Conservation (phyloP, 2,329 filamentous ascomycete genomes). For the Botrytis fabae region DNA sequence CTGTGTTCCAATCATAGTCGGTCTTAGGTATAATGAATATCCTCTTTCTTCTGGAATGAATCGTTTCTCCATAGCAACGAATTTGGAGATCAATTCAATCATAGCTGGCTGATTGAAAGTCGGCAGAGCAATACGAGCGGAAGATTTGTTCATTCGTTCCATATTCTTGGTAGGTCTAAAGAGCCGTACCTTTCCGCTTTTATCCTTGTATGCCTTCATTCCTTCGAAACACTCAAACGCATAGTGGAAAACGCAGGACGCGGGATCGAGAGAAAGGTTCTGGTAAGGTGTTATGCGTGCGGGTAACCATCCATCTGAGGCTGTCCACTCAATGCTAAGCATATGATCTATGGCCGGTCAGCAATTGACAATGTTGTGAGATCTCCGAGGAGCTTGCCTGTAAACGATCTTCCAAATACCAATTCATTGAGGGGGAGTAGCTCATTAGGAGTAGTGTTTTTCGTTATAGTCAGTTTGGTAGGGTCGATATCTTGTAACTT, state of each 20-base stretch:
- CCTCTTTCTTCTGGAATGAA: slow-evolving; percentile 87
- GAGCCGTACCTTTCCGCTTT: slow-evolving; percentile 72
- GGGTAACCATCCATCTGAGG: slow-evolving; percentile 69
- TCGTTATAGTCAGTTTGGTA: slow-evolving; percentile 71
- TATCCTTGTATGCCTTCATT: slow-evolving; percentile 98
- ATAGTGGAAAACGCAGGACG: slow-evolving; percentile 97
- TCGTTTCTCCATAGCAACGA: slow-evolving; percentile 77
- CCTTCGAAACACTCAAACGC: slow-evolving; percentile 98
- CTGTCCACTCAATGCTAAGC: slow-evolving; percentile 92
- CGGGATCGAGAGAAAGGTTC: slow-evolving; percentile 93
- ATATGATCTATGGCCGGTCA: slow-evolving; percentile 75
- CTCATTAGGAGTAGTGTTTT: slow-evolving; percentile 73
- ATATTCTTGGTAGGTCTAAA: slow-evolving; percentile 98
- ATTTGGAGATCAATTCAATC: slow-evolving; percentile 77
- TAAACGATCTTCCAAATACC: slow-evolving; percentile 88
- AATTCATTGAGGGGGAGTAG: slow-evolving; percentile 76
- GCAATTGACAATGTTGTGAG: slow-evolving; percentile 7
- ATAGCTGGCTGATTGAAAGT: slow-evolving; percentile 74
- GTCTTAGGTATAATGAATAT: slow-evolving; percentile 93
- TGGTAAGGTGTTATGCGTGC: slow-evolving; percentile 91
- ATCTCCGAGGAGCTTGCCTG: slow-evolving; percentile 56
- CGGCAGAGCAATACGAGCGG: slow-evolving; percentile 87
- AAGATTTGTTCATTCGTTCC: slow-evolving; percentile 88
- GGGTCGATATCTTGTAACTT: slow-evolving; percentile 71
- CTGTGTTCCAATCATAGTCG: slow-evolving; percentile 97